Conservation (phyloP, 495 filamentous ascomycete genomes). For the Geoglossum glabrum region DNA sequence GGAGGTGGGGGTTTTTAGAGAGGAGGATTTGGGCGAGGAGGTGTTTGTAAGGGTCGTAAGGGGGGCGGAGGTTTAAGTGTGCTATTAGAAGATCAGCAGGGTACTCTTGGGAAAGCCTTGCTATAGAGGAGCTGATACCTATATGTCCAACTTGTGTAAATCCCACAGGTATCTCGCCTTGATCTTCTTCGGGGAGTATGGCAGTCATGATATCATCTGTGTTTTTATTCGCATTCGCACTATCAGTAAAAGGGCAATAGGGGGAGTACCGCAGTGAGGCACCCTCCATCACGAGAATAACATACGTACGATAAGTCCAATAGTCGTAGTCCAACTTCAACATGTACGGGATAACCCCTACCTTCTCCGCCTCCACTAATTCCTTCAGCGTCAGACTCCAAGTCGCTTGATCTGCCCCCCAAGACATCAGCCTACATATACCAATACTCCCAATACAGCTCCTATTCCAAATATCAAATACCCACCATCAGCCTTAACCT, state of each 20-base stretch:
- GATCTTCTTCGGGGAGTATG: constrained; percentile 47
- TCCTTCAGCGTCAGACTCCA: constrained; percentile 51
- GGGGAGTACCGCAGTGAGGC: neutral
- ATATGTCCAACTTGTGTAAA: constrained; percentile 82
- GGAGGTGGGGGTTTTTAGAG: constrained; percentile 65
- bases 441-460: neutral
- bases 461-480: neutral
- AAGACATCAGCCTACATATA: neutral
- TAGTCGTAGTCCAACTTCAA: constrained; percentile 62
- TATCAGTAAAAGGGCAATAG: neutral
- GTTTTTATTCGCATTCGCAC: neutral
- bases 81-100: constrained; percentile 19
- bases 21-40: constrained; percentile 65
- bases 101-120: neutral
- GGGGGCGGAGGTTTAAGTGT: constrained; percentile 74
- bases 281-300: neutral
- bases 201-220: constrained; percentile 63
- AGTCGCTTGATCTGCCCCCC: constrained; percentile 40
- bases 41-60: constrained; percentile 61
- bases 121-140: constrained; percentile 24
- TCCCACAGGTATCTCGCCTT: constrained; percentile 63
- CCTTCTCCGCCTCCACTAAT: constrained; percentile 40
- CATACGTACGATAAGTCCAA: constrained; percentile 56
- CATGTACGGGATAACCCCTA: constrained; percentile 52
- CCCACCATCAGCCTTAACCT: constrained; percentile 45